These are phyloP conservation scores for Termitomyces sp. DNA, from an alignment of 768 basidiomycete species.

Conservation along the genomic window DNA sequence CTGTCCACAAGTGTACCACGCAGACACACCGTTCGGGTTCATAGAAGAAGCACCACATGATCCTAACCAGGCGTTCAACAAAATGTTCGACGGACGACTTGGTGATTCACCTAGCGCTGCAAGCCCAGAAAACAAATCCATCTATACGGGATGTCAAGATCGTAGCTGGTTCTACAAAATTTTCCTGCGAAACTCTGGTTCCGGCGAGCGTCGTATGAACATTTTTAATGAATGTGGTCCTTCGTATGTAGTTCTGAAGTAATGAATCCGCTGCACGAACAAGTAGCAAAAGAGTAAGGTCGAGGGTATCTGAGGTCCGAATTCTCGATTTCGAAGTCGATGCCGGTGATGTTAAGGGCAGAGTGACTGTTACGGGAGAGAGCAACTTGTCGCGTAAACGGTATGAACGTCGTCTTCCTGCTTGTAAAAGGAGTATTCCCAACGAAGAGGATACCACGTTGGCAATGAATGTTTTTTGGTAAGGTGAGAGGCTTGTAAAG, in stretches of 20 bases:
- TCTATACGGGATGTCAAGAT: constrained; percentile 47
- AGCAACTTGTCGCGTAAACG: constrained; percentile 14
- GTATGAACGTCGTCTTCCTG: constrained; percentile 31
- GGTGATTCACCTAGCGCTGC: constrained; percentile 58
- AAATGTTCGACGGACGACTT: not conserved
- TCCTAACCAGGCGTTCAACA: constrained; percentile 34
- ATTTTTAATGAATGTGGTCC: constrained; percentile 11
- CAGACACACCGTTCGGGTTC: constrained; percentile 54
- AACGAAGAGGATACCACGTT: constrained; percentile 50
- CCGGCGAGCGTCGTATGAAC: constrained; percentile 3
- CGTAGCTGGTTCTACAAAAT: constrained; percentile 17
- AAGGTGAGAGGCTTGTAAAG: constrained; percentile 24
- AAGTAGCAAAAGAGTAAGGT: constrained; percentile 60
- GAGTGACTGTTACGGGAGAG: not conserved
- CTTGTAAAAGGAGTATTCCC: constrained; percentile 54
- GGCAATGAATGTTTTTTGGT: constrained; percentile 52
- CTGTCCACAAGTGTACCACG: not conserved
- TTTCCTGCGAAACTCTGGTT: constrained; percentile 11
- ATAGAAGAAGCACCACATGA: constrained; percentile 90
- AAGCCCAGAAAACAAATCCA: constrained; percentile 70
- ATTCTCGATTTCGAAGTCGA: not conserved
- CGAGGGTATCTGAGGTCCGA: constrained; percentile 51
- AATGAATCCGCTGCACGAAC: constrained; percentile 65
- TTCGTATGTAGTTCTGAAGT: constrained; percentile 46
- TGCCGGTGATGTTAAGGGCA: constrained; percentile 5